A percentile compares a stretch with the other conserved stretches of the same genome.
These are phyloP conservation scores for Uronychia setigera DNA, from an alignment of 73 alveolate species.

Conservation along the genomic window DNA sequence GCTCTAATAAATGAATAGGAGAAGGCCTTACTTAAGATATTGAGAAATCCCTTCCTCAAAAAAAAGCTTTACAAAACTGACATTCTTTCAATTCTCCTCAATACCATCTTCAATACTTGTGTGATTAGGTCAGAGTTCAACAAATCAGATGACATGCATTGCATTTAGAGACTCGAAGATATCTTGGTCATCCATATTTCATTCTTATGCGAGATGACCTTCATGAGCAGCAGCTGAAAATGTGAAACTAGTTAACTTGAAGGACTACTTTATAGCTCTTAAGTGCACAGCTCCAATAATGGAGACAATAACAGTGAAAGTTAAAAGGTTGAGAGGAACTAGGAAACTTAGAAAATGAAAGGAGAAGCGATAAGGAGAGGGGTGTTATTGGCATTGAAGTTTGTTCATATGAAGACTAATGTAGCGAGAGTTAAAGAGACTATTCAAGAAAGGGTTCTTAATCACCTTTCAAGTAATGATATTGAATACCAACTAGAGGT, in stretches of 20 bases:
- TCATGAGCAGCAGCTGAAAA: too few relatives aligned
- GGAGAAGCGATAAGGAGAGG: neutral
- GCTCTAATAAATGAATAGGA: neutral
- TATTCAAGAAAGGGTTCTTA: neutral
- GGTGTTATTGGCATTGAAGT: neutral
- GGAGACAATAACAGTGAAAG: too few relatives aligned
- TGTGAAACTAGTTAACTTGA: too few relatives aligned
- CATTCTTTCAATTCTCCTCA: neutral
- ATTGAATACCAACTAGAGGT: neutral
- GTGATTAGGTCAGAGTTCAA: neutral
- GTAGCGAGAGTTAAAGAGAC: neutral
- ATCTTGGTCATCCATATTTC: neutral
- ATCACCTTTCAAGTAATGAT: neutral
- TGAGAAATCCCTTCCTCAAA: neutral
- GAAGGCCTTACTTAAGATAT: neutral
- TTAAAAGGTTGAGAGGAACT: too few relatives aligned
- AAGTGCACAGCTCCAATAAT: too few relatives aligned
- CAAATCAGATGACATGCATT: neutral
- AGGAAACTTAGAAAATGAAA: neutral
- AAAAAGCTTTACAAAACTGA: neutral
- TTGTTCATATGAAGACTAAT: neutral
- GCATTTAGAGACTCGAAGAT: neutral
- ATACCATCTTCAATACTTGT: neutral
- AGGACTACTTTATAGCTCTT: too few relatives aligned
- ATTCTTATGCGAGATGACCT: neutral